Percentiles rank a stretch among this genome's conserved stretches.
phyloP scores from a whole-genome alignment of 495 filamentous ascomycete species.

The Podospora fimiseda region DNA sequence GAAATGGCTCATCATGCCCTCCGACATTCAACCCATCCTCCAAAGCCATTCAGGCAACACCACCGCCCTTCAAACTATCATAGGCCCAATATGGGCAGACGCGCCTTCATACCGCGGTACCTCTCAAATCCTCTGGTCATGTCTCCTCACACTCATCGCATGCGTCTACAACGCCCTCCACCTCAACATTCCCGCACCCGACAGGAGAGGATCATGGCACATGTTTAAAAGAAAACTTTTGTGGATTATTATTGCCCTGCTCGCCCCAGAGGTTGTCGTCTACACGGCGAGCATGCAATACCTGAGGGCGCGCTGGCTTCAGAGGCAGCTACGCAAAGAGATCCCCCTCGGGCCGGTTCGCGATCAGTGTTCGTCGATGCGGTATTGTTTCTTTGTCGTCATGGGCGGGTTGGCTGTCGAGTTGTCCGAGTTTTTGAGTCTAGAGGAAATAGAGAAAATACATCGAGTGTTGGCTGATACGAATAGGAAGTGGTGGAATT shows the following conservation, averaged over 20 bases:
- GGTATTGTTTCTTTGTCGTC: slow-evolving; percentile 9
- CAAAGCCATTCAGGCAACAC: too few species aligned
- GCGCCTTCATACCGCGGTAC: not conserved
- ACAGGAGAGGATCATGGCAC: not conserved
- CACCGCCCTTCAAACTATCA: not conserved
- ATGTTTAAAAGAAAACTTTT: not conserved
- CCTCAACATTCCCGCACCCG: slow-evolving; percentile 3
- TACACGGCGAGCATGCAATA: not conserved
- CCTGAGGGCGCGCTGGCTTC: slow-evolving; percentile 1
- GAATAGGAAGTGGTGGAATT: too few species aligned
- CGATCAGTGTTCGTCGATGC: too few species aligned
- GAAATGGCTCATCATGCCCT: too few species aligned
- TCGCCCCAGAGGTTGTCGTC: not conserved
- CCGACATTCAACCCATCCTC: too few species aligned
- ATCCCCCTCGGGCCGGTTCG: too few species aligned
- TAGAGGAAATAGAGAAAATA: not conserved
- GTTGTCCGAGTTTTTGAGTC: not conserved
- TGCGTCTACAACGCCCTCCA: not conserved
- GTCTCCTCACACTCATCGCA: not conserved
- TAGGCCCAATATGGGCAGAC: not conserved
- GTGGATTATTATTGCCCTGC: not conserved
- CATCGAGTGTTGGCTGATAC: too few species aligned
- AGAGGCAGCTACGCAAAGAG: not conserved
- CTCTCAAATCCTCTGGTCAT: not conserved
- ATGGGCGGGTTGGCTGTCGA: slow-evolving; percentile 1